Conservation (phyloP, 192 early-diverging fungal genomes). For the Backusella circina region DNA sequence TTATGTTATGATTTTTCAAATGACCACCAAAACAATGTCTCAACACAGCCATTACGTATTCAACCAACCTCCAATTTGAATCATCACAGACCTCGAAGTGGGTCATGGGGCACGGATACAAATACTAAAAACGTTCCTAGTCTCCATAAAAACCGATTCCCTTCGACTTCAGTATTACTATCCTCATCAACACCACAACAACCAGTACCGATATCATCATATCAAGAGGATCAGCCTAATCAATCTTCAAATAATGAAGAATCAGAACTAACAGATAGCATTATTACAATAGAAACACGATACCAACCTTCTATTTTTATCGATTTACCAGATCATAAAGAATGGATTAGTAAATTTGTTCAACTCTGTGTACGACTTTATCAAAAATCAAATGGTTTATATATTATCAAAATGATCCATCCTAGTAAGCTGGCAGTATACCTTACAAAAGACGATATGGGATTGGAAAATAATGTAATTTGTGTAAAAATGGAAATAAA, state of each 20-base stretch:
- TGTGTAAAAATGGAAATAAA: not conserved
- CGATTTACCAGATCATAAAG: not conserved
- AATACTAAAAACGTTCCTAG: not conserved
- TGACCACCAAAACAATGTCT: not conserved
- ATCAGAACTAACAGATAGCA: not conserved
- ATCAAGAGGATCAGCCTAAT: not conserved
- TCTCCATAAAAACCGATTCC: not conserved
- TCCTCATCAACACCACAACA: not conserved
- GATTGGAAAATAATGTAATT: not conserved
- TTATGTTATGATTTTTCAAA: not conserved
- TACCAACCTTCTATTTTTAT: not conserved
- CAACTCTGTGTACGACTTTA: conserved; percentile 6
- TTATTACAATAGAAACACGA: conserved; percentile 1
- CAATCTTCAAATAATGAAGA: not conserved
- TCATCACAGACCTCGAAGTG: not conserved
- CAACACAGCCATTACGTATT: not conserved
- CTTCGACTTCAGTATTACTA: not conserved
- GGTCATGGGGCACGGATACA: not conserved
- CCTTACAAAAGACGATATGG: not conserved
- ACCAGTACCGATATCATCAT: not conserved
- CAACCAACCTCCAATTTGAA: not conserved
- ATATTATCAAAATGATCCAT: not conserved
- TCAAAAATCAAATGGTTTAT: not conserved
- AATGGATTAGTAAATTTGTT: not conserved
- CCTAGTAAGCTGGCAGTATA: not conserved